Percentiles rank a stretch among this genome's conserved stretches.
These are phyloP conservation scores for Gnomoniopsis smithogilvyi DNA, from an alignment of 2,329 filamentous ascomycete genomes.

Conservation along the genomic window DNA sequence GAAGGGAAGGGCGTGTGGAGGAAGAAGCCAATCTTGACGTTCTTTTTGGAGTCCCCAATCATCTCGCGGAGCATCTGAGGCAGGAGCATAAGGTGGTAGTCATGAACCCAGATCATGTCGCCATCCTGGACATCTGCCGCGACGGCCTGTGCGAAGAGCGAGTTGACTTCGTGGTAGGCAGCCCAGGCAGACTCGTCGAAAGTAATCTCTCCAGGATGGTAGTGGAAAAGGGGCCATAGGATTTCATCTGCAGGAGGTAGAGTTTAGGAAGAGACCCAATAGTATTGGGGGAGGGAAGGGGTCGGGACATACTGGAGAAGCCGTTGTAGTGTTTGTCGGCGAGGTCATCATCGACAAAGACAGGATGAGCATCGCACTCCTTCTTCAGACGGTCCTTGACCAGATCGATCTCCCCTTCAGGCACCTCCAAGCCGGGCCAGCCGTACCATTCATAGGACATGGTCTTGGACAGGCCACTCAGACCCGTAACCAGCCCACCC, in stretches of 20 bases:
- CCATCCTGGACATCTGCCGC: slow-evolving; percentile 86
- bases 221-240: slow-evolving; percentile 97
- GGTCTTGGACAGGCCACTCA: slow-evolving; percentile 87
- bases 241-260: slow-evolving; percentile 68
- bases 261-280: slow-evolving; percentile 13
- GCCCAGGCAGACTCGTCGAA: slow-evolving; percentile 95
- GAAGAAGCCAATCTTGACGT: slow-evolving; percentile 98
- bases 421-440: slow-evolving; percentile 92
- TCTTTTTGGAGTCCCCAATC: slow-evolving; percentile 75
- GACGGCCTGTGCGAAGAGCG: slow-evolving; percentile 85
- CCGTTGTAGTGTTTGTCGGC: slow-evolving; percentile 97
- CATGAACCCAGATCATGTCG: slow-evolving; percentile 96
- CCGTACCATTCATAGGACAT: slow-evolving; percentile 98
- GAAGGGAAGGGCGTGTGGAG: slow-evolving; percentile 96
- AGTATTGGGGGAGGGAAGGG: neutral
- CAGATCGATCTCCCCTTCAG: slow-evolving; percentile 72
- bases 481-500: slow-evolving; percentile 87
- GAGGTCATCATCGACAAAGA: slow-evolving; percentile 91
- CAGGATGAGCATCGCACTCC: slow-evolving; percentile 84
- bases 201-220: slow-evolving; percentile 96
- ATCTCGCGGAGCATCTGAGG: slow-evolving; percentile 93
- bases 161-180: slow-evolving; percentile 90
- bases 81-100: slow-evolving; percentile 97
- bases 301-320: slow-evolving; percentile 72
- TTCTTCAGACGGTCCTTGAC: slow-evolving; percentile 79